These are phyloP conservation scores for Oryza coarctata DNA, from an alignment of 176 grass and related monocot genomes.

Conservation along the genomic window DNA sequence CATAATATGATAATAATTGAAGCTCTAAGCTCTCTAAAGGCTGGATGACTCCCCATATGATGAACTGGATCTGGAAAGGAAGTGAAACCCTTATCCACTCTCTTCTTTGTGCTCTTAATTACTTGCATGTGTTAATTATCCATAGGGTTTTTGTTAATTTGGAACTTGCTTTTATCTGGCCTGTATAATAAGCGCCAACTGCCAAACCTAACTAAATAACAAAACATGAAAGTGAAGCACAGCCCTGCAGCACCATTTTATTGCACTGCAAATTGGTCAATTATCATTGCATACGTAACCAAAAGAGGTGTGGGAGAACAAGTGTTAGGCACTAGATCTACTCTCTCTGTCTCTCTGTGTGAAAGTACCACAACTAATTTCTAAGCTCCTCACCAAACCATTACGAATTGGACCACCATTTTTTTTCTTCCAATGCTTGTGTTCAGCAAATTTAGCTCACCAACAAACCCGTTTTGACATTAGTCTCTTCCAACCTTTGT, in stretches of 20 bases:
- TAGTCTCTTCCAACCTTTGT: not conserved
- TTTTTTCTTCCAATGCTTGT: not conserved
- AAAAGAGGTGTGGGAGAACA: not conserved
- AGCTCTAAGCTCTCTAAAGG: not conserved
- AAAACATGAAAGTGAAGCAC: not conserved
- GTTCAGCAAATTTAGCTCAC: constrained; percentile 33
- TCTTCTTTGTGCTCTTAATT: not conserved
- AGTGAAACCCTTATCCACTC: not conserved
- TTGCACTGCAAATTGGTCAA: not conserved
- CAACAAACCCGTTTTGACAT: constrained; percentile 19
- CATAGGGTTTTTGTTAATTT: not conserved
- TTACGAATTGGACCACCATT: not conserved
- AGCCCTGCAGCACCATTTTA: not conserved
- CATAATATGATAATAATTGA: too few relatives aligned
- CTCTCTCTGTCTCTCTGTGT: not conserved
- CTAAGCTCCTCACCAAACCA: constrained; percentile 26
- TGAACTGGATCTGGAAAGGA: not conserved
- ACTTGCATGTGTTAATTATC: not conserved
- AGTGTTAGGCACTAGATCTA: not conserved
- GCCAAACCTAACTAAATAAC: not conserved
- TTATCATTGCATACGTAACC: constrained; percentile 12
- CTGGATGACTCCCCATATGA: not conserved
- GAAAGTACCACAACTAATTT: not conserved
- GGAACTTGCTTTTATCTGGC: not conserved
- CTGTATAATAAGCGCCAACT: not conserved